Evolutionary conservation across 2,329 filamentous ascomycete genomes (phyloP), one percentile per base, ranked within the genome.

Genomic region (Fusarium buxicola): DNA sequence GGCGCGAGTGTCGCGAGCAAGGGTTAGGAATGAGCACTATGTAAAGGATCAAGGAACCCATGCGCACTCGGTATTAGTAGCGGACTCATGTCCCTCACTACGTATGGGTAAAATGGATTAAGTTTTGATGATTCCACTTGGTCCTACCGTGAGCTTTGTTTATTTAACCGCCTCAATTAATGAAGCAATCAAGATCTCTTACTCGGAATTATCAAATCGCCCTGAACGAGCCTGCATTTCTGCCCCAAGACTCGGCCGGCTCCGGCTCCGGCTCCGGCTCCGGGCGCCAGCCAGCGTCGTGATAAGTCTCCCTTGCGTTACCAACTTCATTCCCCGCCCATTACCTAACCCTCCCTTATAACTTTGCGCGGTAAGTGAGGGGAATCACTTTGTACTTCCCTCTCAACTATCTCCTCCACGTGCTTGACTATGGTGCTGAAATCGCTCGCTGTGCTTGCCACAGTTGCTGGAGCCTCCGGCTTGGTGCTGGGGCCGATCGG

Each of bases 391-490:
- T 11, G 15, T 41, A 18, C 11, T 13, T 34, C 8, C 53, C 45
- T 21, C 16, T 30, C 36, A 38, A 34, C 21, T 34, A 4, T n/a
- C 9, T 27, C 30, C n/a, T 12, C 24, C 32, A 13, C 39, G 13
- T 18, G 6, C 16, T 25, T 44, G 16, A 53, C 34, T 25, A 70
- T 70, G 68, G 47, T 65, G 39, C 50, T 64, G 2, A 69, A 48
- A 32, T 55, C 55, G 10, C 30, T 70, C 21, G 55, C 59, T n/a
- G 41, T 68, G 8, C 52, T 71, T 16, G 66, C 60, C 12, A 56
- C 59, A 36, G 32, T 58, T 13, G 62, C 44, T 3, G 55, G 44
- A 8, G 50, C 54, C 24, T 65, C 63, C 4, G 53, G 58, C 15
- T 55, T 71, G 12, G 43, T 55, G 4, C 43, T 61, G 4, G 62